These are phyloP conservation scores for Medicago lupulina DNA, from an alignment of 306 rosid species.

Conservation along the genomic window DNA sequence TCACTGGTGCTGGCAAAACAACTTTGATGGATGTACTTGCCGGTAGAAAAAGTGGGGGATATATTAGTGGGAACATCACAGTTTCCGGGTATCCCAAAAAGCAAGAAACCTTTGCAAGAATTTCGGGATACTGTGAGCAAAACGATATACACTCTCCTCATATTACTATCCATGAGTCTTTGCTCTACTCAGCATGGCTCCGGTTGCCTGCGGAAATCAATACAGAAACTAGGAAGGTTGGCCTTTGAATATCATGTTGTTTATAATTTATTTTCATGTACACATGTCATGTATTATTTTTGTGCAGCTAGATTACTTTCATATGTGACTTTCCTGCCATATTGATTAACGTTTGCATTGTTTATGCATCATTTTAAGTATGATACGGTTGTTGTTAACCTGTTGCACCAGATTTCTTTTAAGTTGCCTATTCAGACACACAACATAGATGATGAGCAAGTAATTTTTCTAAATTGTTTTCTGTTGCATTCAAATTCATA, in stretches of 20 bases:
- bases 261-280: neutral
- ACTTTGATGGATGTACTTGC: slow-evolving; percentile 71
- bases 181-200: slow-evolving; percentile 66
- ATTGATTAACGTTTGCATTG: no score
- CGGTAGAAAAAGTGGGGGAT: slow-evolving; percentile 68
- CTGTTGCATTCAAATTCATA: neutral
- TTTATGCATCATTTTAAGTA: neutral
- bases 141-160: slow-evolving; percentile 64
- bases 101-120: slow-evolving; percentile 62
- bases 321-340: neutral
- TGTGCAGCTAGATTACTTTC: neutral
- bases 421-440: neutral
- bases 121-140: slow-evolving; percentile 69
- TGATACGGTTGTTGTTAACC: neutral
- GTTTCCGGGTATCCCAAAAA: slow-evolving; percentile 64
- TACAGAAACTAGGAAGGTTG: slow-evolving; percentile 15
- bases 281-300: neutral
- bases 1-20: slow-evolving; percentile 74
- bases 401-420: neutral
- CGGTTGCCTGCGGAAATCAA: slow-evolving; percentile 35
- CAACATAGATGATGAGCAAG: neutral
- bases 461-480: neutral
- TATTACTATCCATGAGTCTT: slow-evolving; percentile 59
- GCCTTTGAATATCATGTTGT: neutral
- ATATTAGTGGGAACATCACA: slow-evolving; percentile 57